These are phyloP conservation scores for Pseudohyphozyma bogoriensis DNA, from an alignment of 768 basidiomycete species.

Conservation along the genomic window DNA sequence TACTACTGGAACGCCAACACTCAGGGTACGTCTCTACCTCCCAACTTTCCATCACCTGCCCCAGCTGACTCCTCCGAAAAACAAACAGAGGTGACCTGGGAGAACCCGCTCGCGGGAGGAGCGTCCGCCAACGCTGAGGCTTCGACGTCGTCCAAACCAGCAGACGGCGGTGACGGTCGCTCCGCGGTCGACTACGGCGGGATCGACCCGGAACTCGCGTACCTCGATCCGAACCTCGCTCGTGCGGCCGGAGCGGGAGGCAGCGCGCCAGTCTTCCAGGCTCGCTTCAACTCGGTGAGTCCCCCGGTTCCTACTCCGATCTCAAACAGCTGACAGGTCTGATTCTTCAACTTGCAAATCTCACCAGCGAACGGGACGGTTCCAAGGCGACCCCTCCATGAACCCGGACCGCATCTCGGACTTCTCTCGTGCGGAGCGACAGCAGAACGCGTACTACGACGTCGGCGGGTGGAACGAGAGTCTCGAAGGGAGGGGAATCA, in stretches of 20 bases:
- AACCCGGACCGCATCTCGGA: constrained; percentile 24
- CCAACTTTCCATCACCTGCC: not conserved
- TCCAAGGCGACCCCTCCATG: constrained; percentile 12
- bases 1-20: constrained; percentile 26
- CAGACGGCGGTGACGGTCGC: not conserved
- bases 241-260: not conserved
- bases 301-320: not conserved
- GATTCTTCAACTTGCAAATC: no score
- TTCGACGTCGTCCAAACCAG: not conserved
- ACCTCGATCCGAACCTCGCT: constrained; percentile 12
- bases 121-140: not conserved
- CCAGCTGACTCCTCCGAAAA: not conserved
- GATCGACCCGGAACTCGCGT: constrained; percentile 26
- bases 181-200: not conserved
- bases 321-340: no score
- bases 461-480: not conserved
- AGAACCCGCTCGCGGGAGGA: constrained; percentile 10
- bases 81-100: constrained; percentile 16
- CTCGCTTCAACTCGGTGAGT: constrained; percentile 22
- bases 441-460: constrained; percentile 26
- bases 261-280: constrained; percentile 3
- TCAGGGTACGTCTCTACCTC: not conserved
- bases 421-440: constrained; percentile 8
- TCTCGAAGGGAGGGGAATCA: not conserved
- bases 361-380: no score